Percentiles rank a stretch among this genome's conserved stretches.
Conservation (phyloP, 352 stramenopile species). For the Phytopythium aichiense region DNA sequence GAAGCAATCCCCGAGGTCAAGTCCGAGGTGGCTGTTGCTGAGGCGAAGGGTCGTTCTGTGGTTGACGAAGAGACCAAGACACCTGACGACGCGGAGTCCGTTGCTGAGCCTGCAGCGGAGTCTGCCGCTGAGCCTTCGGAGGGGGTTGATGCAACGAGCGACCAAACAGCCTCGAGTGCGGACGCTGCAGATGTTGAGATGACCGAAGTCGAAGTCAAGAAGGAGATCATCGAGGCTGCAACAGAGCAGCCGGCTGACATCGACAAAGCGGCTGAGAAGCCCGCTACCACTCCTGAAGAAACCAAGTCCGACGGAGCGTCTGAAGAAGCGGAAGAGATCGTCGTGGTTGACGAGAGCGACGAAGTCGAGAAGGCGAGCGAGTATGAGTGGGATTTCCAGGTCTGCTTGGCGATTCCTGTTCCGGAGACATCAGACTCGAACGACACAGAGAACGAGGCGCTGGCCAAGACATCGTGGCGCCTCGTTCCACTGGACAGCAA, state of each 20-base stretch:
- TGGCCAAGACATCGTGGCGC: slow-evolving; percentile 28
- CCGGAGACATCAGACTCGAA: neutral
- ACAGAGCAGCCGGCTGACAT: neutral
- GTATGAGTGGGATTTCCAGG: slow-evolving; percentile 36
- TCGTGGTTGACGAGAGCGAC: slow-evolving; percentile 8
- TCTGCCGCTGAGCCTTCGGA: neutral
- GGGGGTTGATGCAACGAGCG: neutral
- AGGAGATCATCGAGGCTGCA: slow-evolving; percentile 12
- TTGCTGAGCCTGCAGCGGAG: slow-evolving; percentile 5
- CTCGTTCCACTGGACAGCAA: slow-evolving; percentile 49
- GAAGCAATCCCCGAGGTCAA: neutral
- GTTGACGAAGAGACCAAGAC: neutral
- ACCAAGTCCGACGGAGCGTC: neutral
- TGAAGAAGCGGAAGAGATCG: slow-evolving; percentile 6
- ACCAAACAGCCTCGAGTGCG: neutral
- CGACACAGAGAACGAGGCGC: slow-evolving; percentile 6
- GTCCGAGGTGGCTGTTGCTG: neutral
- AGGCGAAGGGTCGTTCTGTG: neutral
- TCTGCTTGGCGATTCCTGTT: slow-evolving; percentile 38
- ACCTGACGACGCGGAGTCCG: neutral
- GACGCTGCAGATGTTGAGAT: slow-evolving; percentile 2
- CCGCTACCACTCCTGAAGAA: neutral
- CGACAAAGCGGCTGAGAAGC: neutral
- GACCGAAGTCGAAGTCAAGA: slow-evolving; percentile 16
- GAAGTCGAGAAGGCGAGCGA: slow-evolving; percentile 9